Percentiles rank a stretch among this genome's conserved stretches.
These are phyloP conservation scores for Ceratocystis cubensis DNA, from an alignment of 2,329 filamentous ascomycete species.

Conservation along the genomic window DNA sequence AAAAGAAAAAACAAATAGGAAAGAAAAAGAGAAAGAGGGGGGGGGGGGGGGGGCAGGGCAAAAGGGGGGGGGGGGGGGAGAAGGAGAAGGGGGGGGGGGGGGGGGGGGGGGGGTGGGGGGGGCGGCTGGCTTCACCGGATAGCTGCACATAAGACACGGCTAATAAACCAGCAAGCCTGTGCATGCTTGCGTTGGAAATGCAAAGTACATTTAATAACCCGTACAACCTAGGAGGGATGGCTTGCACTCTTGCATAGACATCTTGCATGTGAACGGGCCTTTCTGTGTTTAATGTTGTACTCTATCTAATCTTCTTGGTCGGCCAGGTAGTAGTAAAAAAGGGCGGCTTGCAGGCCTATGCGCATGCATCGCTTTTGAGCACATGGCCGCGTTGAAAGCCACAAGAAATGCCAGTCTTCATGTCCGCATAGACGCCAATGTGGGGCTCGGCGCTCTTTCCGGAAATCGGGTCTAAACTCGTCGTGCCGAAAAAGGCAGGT, in stretches of 20 bases:
- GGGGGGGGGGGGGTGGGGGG: background rate
- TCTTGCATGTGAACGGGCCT: background rate
- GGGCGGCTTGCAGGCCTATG: no score
- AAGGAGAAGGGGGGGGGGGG: no score
- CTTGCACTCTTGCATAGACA: background rate
- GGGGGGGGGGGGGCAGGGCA: no score
- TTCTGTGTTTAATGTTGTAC: no score
- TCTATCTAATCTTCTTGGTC: no score
- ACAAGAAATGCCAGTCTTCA: background rate
- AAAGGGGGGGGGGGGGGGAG: no score
- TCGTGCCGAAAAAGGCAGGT: background rate
- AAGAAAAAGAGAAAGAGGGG: no score
- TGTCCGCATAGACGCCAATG: background rate
- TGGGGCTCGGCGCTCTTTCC: background rate
- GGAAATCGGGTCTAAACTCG: background rate
- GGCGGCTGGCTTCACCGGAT: background rate
- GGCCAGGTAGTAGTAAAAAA: no score
- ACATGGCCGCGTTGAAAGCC: background rate
- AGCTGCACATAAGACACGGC: background rate
- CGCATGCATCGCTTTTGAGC: no score
- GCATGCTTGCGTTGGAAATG: background rate
- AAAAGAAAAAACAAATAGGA: no score
- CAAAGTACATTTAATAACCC: no score
- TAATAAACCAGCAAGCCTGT: background rate
- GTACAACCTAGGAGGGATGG: background rate